A percentile compares a stretch with the other conserved stretches of the same genome.
phyloP scores from a whole-genome alignment of 2,329 filamentous ascomycete species.

The Monosporascus sp. region DNA sequence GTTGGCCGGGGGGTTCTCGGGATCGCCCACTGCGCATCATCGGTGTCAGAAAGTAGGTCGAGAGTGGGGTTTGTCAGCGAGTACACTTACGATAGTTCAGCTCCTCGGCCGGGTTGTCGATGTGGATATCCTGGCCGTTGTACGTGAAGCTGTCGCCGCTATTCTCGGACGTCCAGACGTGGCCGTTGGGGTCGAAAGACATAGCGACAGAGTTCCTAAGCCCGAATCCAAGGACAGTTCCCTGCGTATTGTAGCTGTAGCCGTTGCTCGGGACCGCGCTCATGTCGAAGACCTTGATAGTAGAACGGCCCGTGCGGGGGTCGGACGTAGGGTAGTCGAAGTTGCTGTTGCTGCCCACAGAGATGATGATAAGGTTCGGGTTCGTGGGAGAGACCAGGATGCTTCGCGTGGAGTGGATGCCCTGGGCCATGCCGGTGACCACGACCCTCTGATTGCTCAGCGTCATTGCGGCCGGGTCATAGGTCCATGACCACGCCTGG shows the following conservation, averaged over 20 bases:
- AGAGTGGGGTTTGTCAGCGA: background rate
- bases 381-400: slow-evolving; percentile 46
- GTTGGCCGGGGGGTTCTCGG: slow-evolving; percentile 39
- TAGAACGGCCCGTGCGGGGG: slow-evolving; percentile 45
- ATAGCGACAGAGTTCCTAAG: slow-evolving; percentile 60
- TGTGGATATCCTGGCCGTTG: slow-evolving; percentile 44
- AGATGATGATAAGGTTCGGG: slow-evolving; percentile 50
- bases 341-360: slow-evolving; percentile 50
- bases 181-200: slow-evolving; percentile 33
- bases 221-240: slow-evolving; percentile 43
- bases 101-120: slow-evolving; percentile 61
- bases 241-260: slow-evolving; percentile 37
- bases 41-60: background rate
- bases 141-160: slow-evolving; percentile 54
- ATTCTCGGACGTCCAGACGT: slow-evolving; percentile 54
- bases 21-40: slow-evolving; percentile 40
- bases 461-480: slow-evolving; percentile 42
- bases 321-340: slow-evolving; percentile 45
- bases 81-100: slow-evolving; percentile 48
- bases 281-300: slow-evolving; percentile 45
- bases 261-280: slow-evolving; percentile 18
- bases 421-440: slow-evolving; percentile 46
- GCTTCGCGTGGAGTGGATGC: slow-evolving; percentile 53
- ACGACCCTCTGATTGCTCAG: slow-evolving; percentile 38
- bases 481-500: slow-evolving; percentile 50